phyloP scores from a whole-genome alignment of 208 protist genomes.

The Leishmania aethiopica region DNA sequence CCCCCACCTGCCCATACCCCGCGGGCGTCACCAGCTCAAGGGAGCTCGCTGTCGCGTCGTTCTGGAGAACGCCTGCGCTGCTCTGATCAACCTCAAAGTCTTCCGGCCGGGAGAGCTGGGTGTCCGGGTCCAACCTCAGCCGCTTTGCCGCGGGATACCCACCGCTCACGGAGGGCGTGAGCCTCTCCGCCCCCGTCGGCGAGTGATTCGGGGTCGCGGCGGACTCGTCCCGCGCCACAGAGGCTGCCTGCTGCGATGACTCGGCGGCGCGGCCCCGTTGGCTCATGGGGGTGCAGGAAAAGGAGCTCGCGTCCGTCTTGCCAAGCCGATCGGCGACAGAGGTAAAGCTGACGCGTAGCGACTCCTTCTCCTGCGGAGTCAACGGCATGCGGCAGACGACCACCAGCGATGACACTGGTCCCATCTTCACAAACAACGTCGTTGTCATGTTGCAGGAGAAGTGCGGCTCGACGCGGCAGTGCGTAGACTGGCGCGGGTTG shows the following conservation, averaged over 20 bases:
- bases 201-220: not conserved
- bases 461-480: conserved; percentile 27
- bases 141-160: conserved; percentile 19
- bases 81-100: not conserved
- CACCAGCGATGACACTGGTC: conserved; percentile 25
- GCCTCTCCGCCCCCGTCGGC: not conserved
- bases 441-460: conserved; percentile 27
- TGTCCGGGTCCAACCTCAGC: conserved; percentile 17
- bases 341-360: conserved; percentile 20
- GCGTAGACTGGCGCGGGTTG: conserved; percentile 36
- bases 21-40: not conserved
- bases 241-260: conserved; percentile 9
- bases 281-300: conserved; percentile 21
- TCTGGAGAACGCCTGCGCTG: not conserved
- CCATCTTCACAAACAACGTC: conserved; percentile 13
- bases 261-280: conserved; percentile 1
- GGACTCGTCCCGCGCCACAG: not conserved
- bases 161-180: not conserved
- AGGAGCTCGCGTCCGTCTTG: conserved; percentile 19
- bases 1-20: not conserved
- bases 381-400: conserved; percentile 45
- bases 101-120: not conserved
- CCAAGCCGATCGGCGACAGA: conserved; percentile 17
- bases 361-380: conserved; percentile 17
- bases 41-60: conserved; percentile 8